phyloP scores from a whole-genome alignment of 2,329 filamentous ascomycete species.

The Aspergillus floridensis region DNA sequence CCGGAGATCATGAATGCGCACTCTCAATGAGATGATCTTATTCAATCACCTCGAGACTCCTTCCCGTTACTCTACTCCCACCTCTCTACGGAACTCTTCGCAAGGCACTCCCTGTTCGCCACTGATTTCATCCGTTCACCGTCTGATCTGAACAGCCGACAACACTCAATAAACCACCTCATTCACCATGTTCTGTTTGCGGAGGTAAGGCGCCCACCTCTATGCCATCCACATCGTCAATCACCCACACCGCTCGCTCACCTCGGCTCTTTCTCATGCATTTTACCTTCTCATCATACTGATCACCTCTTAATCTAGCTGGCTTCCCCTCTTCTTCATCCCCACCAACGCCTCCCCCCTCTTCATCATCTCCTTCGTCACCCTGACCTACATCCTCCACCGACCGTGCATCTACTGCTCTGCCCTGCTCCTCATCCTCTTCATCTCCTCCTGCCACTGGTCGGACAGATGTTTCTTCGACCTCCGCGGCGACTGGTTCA shows the following conservation, averaged over 20 bases:
- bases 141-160: not conserved
- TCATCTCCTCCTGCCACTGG: slow-evolving; percentile 88
- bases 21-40: not conserved
- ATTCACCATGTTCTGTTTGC: slow-evolving; percentile 62
- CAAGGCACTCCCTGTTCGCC: not conserved
- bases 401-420: slow-evolving; percentile 98
- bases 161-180: slow-evolving; percentile 6
- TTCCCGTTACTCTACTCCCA: not conserved
- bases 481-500: slow-evolving; percentile 88
- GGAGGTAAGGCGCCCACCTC: slow-evolving; percentile 51
- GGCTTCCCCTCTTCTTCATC: slow-evolving; percentile 84
- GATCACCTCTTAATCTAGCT: slow-evolving; percentile 50
- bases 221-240: not conserved
- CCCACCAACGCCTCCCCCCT: slow-evolving; percentile 80
- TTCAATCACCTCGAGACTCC: not conserved
- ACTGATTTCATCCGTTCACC: not conserved
- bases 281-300: not conserved
- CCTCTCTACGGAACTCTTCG: not conserved
- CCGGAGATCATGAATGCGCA: not conserved
- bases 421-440: slow-evolving; percentile 89
- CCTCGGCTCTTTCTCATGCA: not conserved
- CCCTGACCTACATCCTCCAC: slow-evolving; percentile 93
- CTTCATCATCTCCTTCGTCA: slow-evolving; percentile 84
- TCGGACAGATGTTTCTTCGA: slow-evolving; percentile 91
- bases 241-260: not conserved